Base-by-base conservation (phyloP, 208 protist species). In the Trypanosoma boissoni region DNA sequence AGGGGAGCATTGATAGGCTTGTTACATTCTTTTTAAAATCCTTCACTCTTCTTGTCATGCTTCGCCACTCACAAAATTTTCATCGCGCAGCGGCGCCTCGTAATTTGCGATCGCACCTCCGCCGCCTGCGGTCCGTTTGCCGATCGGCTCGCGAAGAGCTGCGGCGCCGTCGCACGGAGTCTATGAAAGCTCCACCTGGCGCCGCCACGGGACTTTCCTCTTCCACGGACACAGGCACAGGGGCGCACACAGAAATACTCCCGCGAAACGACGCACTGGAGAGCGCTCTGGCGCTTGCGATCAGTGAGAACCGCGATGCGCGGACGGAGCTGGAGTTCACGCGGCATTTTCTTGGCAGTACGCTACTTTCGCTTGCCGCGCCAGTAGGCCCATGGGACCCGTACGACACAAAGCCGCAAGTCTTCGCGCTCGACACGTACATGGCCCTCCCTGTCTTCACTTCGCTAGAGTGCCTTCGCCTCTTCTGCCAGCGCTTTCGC, bases 361-460 rank as follows among this genome's bases (percentile, higher is more conserved):
- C 75, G 23, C 51, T 92, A 36, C 74, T 95, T 41, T 95, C 88
- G 7, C 59, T 95, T 29, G 88, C 88, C 14, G 85, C 85, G 10
- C 88, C 88, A 12, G 84, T 92, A 1, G 74, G 61, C 3, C 50
- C 58, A 14, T 95, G 84, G 83, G 88, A 95, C 44, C 88, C 88
- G 29, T 92, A 91, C 64, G 88, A 92, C 44, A 80, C 88, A 18
- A 90, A 92, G 68, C 85, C 88, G 58, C 88, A 95, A 65, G 78
- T 91, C 12, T 95, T 95, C 49, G 88, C 88, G 6, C 56, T 95
- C 7, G 79, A 91, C 52, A 84, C 68, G 20, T 92, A 89, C 74
- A 66, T 95, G 39, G 84, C 80, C 20, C 72, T 95, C 16, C 88
- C 88, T n/a, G 88, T 95, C 26, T 95, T 95, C 58, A 92, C 83